Evolutionary conservation across 2,329 filamentous ascomycete genomes (phyloP).

Genomic region (Colletotrichum cereale): DNA sequence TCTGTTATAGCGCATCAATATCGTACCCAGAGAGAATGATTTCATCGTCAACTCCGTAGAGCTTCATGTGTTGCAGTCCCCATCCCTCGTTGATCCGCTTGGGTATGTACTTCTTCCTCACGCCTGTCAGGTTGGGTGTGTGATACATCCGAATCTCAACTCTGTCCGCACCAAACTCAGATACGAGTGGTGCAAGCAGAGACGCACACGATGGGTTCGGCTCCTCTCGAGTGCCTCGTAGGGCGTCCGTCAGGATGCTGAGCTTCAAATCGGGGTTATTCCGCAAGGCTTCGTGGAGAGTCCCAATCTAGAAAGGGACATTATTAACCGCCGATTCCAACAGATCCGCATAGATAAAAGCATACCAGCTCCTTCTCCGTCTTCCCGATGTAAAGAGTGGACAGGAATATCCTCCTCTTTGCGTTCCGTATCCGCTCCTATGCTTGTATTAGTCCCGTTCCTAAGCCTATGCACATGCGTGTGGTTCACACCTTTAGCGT

Average conservation of each 20-base stretch:
- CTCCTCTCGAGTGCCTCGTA: slow-evolving; percentile 91
- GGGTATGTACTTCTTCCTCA: slow-evolving; percentile 86
- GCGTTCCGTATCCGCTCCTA: slow-evolving; percentile 86
- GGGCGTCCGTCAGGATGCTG: slow-evolving; percentile 90
- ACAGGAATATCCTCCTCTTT: slow-evolving; percentile 85
- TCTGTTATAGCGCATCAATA: neutral
- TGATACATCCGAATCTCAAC: slow-evolving; percentile 98
- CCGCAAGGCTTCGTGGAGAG: slow-evolving; percentile 79
- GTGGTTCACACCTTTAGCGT: slow-evolving; percentile 79
- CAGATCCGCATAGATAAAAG: neutral
- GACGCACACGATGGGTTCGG: slow-evolving; percentile 90
- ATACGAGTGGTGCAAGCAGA: slow-evolving; percentile 84
- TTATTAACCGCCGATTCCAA: neutral
- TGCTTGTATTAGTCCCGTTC: slow-evolving; percentile 7
- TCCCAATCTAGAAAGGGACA: slow-evolving; percentile 71
- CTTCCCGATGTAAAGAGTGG: slow-evolving; percentile 97
- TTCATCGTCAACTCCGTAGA: slow-evolving; percentile 95
- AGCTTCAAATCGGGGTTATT: slow-evolving; percentile 82
- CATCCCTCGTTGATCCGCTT: slow-evolving; percentile 96
- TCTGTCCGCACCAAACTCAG: slow-evolving; percentile 84
- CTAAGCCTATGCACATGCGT: neutral
- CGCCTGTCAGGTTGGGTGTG: slow-evolving; percentile 91
- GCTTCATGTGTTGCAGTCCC: slow-evolving; percentile 99
- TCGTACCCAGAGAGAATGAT: slow-evolving; percentile 89
- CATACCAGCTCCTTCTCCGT: slow-evolving; percentile 85